phyloP scores from a whole-genome alignment of 2,329 filamentous ascomycete species.

The Tolypocladium inflatum region DNA sequence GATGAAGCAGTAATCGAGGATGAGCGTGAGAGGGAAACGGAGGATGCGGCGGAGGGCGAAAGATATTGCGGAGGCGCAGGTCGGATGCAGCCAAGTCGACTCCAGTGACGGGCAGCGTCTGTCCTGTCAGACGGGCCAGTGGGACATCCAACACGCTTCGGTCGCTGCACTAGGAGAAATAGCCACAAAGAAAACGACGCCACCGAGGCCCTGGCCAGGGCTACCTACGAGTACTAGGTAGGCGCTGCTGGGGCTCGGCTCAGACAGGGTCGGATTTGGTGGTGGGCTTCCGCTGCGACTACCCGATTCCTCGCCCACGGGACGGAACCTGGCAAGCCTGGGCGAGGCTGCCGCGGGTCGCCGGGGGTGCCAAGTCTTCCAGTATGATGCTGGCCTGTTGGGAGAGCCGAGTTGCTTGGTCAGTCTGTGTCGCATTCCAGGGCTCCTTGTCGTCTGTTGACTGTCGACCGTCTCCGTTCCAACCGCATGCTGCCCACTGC shows the following conservation, averaged over 20 bases:
- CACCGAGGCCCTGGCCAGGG: background rate
- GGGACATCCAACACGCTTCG: background rate
- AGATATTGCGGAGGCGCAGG: background rate
- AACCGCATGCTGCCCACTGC: background rate
- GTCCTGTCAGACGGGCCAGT: background rate
- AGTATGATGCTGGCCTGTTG: background rate
- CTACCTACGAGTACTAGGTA: too few relatives aligned
- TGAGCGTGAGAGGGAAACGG: background rate
- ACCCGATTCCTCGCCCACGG: background rate
- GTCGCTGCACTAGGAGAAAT: background rate
- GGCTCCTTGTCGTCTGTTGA: background rate
- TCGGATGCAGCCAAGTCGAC: background rate
- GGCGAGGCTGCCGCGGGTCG: background rate
- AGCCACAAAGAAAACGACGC: background rate
- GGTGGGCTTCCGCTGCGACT: background rate
- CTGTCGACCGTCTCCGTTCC: background rate
- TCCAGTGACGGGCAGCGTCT: background rate
- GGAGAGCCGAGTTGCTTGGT: background rate
- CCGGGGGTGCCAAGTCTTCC: background rate
- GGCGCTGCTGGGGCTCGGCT: background rate
- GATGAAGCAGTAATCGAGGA: background rate
- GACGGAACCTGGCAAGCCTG: background rate
- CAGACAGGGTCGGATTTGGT: background rate
- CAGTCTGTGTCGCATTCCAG: background rate
- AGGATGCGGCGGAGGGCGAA: conserved; percentile 1